Evolutionary conservation across 768 basidiomycete species (phyloP).

Genomic region (Kwoniella dejecticola): DNA sequence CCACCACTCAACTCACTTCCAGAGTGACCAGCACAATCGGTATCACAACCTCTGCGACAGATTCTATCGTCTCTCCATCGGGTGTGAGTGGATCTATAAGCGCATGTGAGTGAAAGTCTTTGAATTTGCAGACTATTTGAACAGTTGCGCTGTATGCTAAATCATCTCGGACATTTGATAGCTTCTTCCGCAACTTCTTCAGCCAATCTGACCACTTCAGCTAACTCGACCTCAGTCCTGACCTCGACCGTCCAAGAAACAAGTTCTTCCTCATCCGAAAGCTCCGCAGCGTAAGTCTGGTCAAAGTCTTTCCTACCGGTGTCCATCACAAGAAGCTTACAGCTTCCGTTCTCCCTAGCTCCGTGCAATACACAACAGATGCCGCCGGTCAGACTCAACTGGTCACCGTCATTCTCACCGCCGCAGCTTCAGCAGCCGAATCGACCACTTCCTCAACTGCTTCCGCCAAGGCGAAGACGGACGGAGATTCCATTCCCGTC

Average conservation of each 20-base stretch:
- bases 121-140: neutral
- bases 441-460: conserved; percentile 24
- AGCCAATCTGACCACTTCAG: neutral
- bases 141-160: neutral
- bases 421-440: conserved; percentile 25
- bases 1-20: neutral
- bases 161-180: neutral
- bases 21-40: neutral
- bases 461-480: conserved; percentile 13
- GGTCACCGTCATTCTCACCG: conserved; percentile 40
- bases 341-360: conserved; percentile 4
- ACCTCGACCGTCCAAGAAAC: conserved; percentile 2
- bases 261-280: conserved; percentile 2
- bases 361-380: conserved; percentile 28
- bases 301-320: neutral
- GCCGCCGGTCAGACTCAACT: conserved; percentile 40
- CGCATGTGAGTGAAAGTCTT: neutral
- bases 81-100: neutral
- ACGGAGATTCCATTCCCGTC: conserved; percentile 32
- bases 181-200: conserved; percentile 7
- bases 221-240: conserved; percentile 1
- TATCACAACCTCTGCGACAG: neutral
- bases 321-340: neutral
- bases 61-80: neutral
- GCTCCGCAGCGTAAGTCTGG: neutral